Percentiles rank a stretch among this genome's conserved stretches.
Evolutionary conservation across 176 grass and related monocot species (phyloP).

Genomic region (Avena insularis): DNA sequence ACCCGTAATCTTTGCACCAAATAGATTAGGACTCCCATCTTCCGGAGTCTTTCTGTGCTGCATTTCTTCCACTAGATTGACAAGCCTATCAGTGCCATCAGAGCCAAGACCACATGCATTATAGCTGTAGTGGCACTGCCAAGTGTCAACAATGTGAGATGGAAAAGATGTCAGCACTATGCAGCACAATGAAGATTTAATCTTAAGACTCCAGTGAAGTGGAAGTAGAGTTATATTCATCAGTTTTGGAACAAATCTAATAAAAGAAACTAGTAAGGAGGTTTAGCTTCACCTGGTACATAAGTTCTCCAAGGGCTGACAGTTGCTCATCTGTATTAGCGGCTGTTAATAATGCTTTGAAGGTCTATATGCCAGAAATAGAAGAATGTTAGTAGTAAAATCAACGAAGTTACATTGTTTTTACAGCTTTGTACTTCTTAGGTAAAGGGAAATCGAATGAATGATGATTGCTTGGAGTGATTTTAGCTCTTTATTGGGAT

Average conservation of each 20-base stretch:
- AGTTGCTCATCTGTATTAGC: constrained; percentile 80
- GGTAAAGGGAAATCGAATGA: constrained; percentile 12
- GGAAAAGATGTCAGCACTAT: constrained; percentile 5
- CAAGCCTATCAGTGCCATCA: constrained; percentile 72
- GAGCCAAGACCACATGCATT: constrained; percentile 88
- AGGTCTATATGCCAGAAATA: constrained; percentile 43
- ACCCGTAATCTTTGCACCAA: constrained; percentile 79
- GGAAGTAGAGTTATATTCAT: background rate
- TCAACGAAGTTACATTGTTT: background rate
- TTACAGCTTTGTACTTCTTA: background rate
- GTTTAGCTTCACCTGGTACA: constrained; percentile 85
- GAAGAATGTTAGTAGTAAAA: constrained; percentile 24
- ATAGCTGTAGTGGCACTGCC: constrained; percentile 95
- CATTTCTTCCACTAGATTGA: constrained; percentile 78
- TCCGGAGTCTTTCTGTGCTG: constrained; percentile 50
- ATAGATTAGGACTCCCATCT: constrained; percentile 44
- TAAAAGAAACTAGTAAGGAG: constrained; percentile 17
- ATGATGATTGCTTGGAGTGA: background rate
- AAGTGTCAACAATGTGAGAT: background rate
- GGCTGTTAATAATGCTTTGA: constrained; percentile 80
- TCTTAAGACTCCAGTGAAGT: background rate
- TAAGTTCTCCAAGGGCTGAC: constrained; percentile 87
- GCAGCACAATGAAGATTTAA: background rate
- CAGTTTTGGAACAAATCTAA: background rate
- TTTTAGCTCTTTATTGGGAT: background rate